A percentile compares a stretch with the other conserved stretches of the same genome.
Conservation (phyloP, 306 rosid genomes). For the Prunus fruticosa region DNA sequence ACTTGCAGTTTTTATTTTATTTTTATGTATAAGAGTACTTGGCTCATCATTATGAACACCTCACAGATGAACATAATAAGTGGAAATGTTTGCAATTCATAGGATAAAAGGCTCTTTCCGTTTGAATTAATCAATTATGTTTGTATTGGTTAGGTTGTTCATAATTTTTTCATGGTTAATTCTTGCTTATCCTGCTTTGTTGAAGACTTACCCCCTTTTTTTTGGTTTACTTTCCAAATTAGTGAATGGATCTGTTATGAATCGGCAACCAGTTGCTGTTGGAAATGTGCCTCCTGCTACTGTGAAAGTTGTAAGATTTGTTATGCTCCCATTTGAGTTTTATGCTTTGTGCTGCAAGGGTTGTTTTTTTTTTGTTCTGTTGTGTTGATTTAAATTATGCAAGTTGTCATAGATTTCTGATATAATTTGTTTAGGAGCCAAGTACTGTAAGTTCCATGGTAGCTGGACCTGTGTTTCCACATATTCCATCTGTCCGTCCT, state of each 20-base stretch:
- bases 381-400: conserved; percentile 12
- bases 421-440: conserved; percentile 64
- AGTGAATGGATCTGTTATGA: conserved; percentile 80
- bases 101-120: neutral
- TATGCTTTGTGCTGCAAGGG: conserved; percentile 8
- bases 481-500: conserved; percentile 69
- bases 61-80: neutral
- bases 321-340: conserved; percentile 1
- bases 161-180: conserved; percentile 12
- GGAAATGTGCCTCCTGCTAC: conserved; percentile 72
- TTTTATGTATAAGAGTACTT: neutral
- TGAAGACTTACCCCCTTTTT: conserved; percentile 8
- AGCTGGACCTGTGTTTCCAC: conserved; percentile 66
- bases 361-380: neutral
- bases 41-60: neutral
- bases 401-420: conserved; percentile 24
- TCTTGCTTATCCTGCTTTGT: conserved; percentile 25
- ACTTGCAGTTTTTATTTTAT: neutral
- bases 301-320: conserved; percentile 78
- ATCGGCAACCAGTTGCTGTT: conserved; percentile 63
- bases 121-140: conserved; percentile 1
- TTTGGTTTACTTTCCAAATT: conserved; percentile 16
- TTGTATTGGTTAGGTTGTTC: conserved; percentile 7
- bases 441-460: conserved; percentile 72
- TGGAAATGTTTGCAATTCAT: neutral